Evolutionary conservation across 441 rosid genomes (phyloP).

Genomic region (Melastoma candidum): DNA sequence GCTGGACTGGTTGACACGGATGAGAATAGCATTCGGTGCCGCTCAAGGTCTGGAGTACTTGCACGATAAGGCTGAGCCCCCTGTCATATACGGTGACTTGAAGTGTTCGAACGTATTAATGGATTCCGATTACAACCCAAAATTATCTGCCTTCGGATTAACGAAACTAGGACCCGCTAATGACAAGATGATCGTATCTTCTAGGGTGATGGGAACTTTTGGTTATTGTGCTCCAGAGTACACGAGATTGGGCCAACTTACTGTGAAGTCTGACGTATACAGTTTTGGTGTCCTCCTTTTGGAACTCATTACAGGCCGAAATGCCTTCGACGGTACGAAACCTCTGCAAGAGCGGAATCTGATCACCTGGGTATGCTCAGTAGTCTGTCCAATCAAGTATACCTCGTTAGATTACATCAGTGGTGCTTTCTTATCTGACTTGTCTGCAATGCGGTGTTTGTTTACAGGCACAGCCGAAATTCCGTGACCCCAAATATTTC

Average conservation of each 20-base stretch:
- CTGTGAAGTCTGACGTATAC: conserved; percentile 66
- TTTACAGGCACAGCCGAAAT: conserved; percentile 66
- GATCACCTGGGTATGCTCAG: conserved; percentile 63
- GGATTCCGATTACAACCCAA: conserved; percentile 37
- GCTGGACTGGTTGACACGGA: conserved; percentile 59
- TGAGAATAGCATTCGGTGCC: conserved; percentile 63
- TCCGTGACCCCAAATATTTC: conserved; percentile 68
- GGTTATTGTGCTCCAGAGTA: conserved; percentile 95
- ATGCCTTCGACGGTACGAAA: conserved; percentile 63
- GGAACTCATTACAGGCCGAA: conserved; percentile 78
- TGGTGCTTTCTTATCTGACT: not conserved
- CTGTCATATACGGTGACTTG: conserved; percentile 56
- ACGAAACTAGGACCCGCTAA: conserved; percentile 45
- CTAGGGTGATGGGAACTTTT: conserved; percentile 74
- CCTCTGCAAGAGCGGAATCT: conserved; percentile 77
- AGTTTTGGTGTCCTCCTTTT: conserved; percentile 84
- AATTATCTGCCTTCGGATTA: conserved; percentile 61
- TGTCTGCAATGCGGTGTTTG: not conserved
- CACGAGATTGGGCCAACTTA: conserved; percentile 42
- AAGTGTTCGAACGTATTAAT: conserved; percentile 71
- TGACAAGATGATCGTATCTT: conserved; percentile 32
- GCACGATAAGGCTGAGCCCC: conserved; percentile 59
- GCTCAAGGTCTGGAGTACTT: conserved; percentile 76
- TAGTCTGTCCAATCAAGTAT: not conserved
- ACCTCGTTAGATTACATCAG: not conserved